These are phyloP conservation scores for Phytophthora brassicae DNA, from an alignment of 352 stramenopile species.

Conservation along the genomic window DNA sequence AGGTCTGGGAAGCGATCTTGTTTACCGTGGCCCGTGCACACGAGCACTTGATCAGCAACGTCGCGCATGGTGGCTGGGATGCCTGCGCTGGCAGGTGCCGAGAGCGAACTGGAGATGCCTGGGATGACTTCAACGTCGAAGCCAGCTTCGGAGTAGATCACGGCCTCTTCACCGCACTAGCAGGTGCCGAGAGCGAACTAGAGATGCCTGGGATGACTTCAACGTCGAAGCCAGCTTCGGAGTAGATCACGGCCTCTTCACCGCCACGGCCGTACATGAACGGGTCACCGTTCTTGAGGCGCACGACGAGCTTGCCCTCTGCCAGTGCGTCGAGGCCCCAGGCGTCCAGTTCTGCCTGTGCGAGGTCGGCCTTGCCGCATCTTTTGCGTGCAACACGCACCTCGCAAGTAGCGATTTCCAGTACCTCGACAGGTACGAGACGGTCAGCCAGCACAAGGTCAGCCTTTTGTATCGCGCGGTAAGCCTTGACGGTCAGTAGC, in stretches of 20 bases:
- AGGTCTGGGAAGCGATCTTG: conserved; percentile 91
- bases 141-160: conserved; percentile 72
- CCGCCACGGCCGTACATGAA: conserved; percentile 97
- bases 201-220: conserved; percentile 93
- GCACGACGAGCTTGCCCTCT: conserved; percentile 91
- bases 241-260: conserved; percentile 91
- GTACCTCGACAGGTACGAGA: conserved; percentile 90
- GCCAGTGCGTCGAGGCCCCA: conserved; percentile 89
- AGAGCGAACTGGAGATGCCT: conserved; percentile 95
- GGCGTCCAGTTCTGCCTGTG: conserved; percentile 93
- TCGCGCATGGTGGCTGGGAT: conserved; percentile 97
- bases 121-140: conserved; percentile 88
- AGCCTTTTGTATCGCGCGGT: conserved; percentile 78
- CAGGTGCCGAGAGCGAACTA: conserved; percentile 92
- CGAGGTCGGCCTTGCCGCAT: conserved; percentile 93
- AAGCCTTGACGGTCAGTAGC: conserved; percentile 93
- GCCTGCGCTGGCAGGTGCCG: conserved; percentile 90
- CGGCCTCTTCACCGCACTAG: too few relatives aligned
- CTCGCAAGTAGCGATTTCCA: conserved; percentile 89
- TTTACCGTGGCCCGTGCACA: conserved; percentile 94
- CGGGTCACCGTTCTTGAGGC: conserved; percentile 97
- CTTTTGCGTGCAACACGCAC: conserved; percentile 93
- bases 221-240: conserved; percentile 72
- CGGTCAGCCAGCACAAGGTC: conserved; percentile 95
- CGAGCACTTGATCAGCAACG: conserved; percentile 91